Base-by-base conservation (phyloP, 208 protist genomes). In the Kentomonas sorsogonicus region DNA sequence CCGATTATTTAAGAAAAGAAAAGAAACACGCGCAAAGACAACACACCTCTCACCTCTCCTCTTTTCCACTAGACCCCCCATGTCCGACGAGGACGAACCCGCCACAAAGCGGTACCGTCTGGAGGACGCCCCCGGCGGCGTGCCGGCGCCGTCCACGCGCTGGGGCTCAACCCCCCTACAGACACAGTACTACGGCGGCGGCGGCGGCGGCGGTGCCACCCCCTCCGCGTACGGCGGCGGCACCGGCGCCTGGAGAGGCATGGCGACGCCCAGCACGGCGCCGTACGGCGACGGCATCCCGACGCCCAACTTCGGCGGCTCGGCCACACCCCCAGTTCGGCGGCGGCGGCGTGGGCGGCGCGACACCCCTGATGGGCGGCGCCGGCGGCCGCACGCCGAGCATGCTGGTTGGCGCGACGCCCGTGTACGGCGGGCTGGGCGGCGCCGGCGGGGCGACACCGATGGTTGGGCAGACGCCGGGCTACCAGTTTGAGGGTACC, bases 401-500 rank as follows among this genome's bases (percentile, higher is more conserved):
- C 9, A 27, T 53, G 23, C 10, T 36, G 0, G 30, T 39, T 9
- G 65, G 66, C 3, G 60, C 58, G 11, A 91, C 83, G 11, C 83
- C 83, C 20, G 54, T 72, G 46, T 85, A 82, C 53, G 50, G 57
- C 23, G 77, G 74, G 3, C 51, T 60, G 7, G 79, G 66, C 13
- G 81, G 78, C 0, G 34, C 63, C 20, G 83, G 78, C 9, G 76
- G 72, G 7, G 66, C 60, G 9, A 62, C 70, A 10, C 76, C 70
- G 15, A 58, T 71, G 58, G 73, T 90, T 50, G 87, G 74, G 16
- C 53, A 65, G 11, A 94, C 87, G n/a, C 87, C 87, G n/a, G 91
- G 89, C 55, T 90, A 90, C 60, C 83, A 91, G 57, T 91, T 88
- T 60, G 87, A 90, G 52, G 83, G 83, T 16, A 74, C 69, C 29